Evolutionary conservation across 192 early-diverging fungal species (phyloP), one percentile per base, ranked within the genome.

Genomic region (Rhizophlyctis rosea): DNA sequence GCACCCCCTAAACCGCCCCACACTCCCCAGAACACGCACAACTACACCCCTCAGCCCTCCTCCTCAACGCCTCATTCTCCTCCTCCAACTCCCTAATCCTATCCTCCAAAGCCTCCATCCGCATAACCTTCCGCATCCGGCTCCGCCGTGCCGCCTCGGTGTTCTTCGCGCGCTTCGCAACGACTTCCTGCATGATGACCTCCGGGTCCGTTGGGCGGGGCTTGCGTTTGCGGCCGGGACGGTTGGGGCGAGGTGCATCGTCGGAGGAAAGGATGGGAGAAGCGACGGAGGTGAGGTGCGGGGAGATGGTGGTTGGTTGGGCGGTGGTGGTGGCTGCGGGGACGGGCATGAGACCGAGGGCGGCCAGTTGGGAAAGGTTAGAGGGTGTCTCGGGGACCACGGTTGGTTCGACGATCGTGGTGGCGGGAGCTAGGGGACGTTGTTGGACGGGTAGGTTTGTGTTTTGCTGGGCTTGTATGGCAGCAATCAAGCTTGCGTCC

Each of bases 121-220:
- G 76, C 62, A 91, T 90, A 85, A 97, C 89, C 67, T 83, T 82
- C 67, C 91, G 86, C 65, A 89, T 76, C 33, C 95, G 87, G 31
- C 91, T 93, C 50, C 95, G 86, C 52, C 95, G 91, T 0, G 95
- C 95, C 7, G 93, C 91, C 69, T 95, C 93, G 0, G 95, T 97
- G 79, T 97, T 76, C 14, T 72, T 68, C 44, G 68, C 61, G 47
- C 75, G 75, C 55, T 76, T 76, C 29, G 56, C 54, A 56, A 62
- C 67, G 16, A 67, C 50, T 56, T 75, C 72, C 3, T 53, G 28
- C 2, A 66, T 31, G 57, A 76, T 33, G 47, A 47, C 54, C 1
- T 44, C 33, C 2, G 74, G 61, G 61, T 72, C 70, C 21, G 63
- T 74, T 23, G 74, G 64, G 27, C 74, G 69, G n/a, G 67, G 70